Base-by-base conservation (phyloP, 257 asterid genomes). In the Jaltomata sinuosa region DNA sequence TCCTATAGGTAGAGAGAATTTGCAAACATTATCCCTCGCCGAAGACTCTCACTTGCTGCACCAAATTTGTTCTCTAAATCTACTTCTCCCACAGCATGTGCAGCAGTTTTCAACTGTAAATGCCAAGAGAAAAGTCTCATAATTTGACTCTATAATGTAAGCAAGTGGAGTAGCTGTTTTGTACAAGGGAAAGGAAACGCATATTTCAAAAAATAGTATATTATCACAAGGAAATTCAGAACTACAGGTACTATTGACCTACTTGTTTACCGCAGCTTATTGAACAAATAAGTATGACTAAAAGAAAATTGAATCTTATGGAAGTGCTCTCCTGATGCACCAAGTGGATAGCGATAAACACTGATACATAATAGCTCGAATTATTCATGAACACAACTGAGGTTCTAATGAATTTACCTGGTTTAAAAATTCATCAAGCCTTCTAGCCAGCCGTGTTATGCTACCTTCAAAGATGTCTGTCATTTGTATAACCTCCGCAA, bases 401-500 rank as follows among this genome's bases (percentile, higher is more conserved):
- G 22, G 59, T 42, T 74, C 57, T 25, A 22, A 45, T 25, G 52
- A 38, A 15, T 27, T 83, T 88, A 95, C 98, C 98, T 95, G 99
- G 87, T 94, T 96, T 85, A 94, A 87, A 89, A 96, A 96, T 88
- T 96, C 99, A 89, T 96, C 98, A 42, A 96, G 97, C 89, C 99
- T 89, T 91, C 98, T 92, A 49, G 96, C 95, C 61, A 89, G 89
- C 72, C 99, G 89, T 86, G 94, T 94, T 86, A 96, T 93, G 92
- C 99, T 94, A 38, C 98, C 98, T 92, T 96, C 98, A 72, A 94
- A 93, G 38, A 96, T 94, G 89, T 96, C 99, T 8, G 97, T 96
- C 98, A 94, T 91, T 85, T 91, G 94, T 64, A 89, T 92, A 55
- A 94, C 93, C 38, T 94, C 97, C 50, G 94, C 89, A 89, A 96